These are phyloP conservation scores for Yamadazyma takamatsuzukensis DNA, from an alignment of 805 yeast genomes.

Conservation along the genomic window DNA sequence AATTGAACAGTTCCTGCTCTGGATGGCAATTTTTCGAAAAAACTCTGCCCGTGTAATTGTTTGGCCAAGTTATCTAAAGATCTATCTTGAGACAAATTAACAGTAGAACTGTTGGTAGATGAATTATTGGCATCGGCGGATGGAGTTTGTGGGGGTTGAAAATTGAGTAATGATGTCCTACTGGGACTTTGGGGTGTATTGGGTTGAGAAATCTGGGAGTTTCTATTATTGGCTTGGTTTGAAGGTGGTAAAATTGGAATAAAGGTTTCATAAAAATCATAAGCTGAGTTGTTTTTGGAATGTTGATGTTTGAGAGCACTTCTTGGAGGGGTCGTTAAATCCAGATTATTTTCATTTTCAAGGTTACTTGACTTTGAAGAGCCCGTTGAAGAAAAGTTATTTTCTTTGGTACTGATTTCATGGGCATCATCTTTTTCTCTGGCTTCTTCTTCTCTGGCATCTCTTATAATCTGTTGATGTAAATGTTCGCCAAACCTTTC, in stretches of 20 bases:
- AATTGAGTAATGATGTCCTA: too few species aligned
- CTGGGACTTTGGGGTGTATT: too few species aligned
- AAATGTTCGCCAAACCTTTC: constrained; percentile 35
- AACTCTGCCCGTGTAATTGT: constrained; percentile 31
- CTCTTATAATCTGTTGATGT: too few species aligned
- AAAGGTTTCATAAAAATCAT: constrained; percentile 41
- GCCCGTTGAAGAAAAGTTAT: neutral
- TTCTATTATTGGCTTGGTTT: too few species aligned
- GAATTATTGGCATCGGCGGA: neutral
- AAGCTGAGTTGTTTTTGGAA: constrained; percentile 17
- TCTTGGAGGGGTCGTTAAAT: neutral
- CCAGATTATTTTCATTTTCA: neutral
- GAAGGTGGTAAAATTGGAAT: constrained; percentile 33
- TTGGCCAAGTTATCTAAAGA: constrained; percentile 36
- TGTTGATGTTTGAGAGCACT: constrained; percentile 5
- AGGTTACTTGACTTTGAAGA: neutral
- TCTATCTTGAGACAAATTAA: neutral
- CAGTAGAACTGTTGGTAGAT: constrained; percentile 4
- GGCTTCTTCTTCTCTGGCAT: too few species aligned
- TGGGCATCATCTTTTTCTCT: too few species aligned
- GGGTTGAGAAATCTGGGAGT: too few species aligned
- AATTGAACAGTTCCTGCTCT: constrained; percentile 22
- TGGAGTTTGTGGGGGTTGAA: constrained; percentile 1
- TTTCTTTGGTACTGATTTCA: neutral
- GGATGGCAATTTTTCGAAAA: constrained; percentile 38